A percentile compares a stretch with the other conserved stretches of the same genome.
Conservation (phyloP, 129 eudicot genomes). For the Erigeron canadensis region DNA sequence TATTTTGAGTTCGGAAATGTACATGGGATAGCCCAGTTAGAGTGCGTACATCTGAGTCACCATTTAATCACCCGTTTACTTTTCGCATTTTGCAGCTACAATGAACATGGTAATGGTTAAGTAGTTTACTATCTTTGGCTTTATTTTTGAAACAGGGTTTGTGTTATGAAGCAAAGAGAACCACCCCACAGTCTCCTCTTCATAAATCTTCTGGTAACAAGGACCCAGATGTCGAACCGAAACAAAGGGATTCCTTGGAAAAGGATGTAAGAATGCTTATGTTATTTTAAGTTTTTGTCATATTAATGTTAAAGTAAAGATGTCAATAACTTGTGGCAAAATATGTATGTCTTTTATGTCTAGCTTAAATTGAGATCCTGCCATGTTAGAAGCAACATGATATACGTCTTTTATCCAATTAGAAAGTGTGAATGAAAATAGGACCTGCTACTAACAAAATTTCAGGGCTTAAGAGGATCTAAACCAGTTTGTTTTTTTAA, state of each 20-base stretch:
- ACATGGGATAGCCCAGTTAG: too few relatives aligned
- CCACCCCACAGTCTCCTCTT: constrained; percentile 44
- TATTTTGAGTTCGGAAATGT: too few relatives aligned
- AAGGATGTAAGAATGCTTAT: constrained; percentile 64
- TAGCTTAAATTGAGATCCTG: too few relatives aligned
- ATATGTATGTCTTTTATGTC: constrained; percentile 13
- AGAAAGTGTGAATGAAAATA: too few relatives aligned
- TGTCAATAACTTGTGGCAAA: constrained; percentile 14
- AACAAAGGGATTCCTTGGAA: constrained; percentile 67
- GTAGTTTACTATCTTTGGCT: background rate
- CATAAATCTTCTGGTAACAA: constrained; percentile 29
- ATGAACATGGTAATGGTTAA: background rate
- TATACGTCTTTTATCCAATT: too few relatives aligned
- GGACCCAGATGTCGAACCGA: constrained; percentile 39
- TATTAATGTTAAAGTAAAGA: background rate
- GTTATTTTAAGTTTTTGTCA: background rate
- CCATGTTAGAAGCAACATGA: too few relatives aligned
- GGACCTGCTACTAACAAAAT: too few relatives aligned
- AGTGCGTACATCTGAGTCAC: background rate
- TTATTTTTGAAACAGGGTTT: constrained; percentile 43
- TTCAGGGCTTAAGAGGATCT: too few relatives aligned
- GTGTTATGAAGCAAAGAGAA: constrained; percentile 36
- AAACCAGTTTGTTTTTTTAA: too few relatives aligned
- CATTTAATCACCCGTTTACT: background rate
- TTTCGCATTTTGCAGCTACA: constrained; percentile 5